Evolutionary conservation across 768 basidiomycete genomes (phyloP), one percentile per base, ranked within the genome.

Genomic region (Leccinum broughii): DNA sequence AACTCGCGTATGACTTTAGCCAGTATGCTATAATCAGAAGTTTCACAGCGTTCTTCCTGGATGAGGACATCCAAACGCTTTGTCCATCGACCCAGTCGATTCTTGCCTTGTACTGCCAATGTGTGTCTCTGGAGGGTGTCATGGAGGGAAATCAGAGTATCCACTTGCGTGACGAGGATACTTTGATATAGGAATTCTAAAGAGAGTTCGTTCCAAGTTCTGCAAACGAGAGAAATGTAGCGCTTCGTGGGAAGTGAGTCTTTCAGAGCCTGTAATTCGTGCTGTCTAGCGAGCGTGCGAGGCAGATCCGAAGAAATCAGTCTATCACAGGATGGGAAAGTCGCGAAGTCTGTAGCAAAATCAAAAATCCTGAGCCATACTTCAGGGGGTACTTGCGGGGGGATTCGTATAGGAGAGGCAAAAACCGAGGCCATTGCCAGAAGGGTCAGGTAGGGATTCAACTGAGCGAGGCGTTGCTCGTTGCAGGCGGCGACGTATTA

Each of bases 341-440:
- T 49, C 13, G 51, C 63, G 6, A 64, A 22, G 37, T 62, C 54
- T 5, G 70, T 63, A 11, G 68, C 68, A 34, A 66, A 57, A 35
- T 35, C 17, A 52, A 73, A 73, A 32, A 73, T 64, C 46, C 50
- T 65, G 17, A 70, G 62, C 72, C 72, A 73, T 44, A 73, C 56
- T 60, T 72, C 72, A 20, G 72, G 70, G 30, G 71, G 71, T 13
- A 73, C 61, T 11, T 17, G 55, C 9, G 55, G 52, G n/a, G 55
- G n/a, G 1, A 39, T 37, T 14, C 41, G 61, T 14, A 28, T 13
- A 3, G 44, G 30, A 54, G 55, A 39, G 22, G 49, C 28, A 20
- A 34, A 50, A 49, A 46, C 22, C 7, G 55, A 56, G 13, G 59
- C 54, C 66, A 70, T 72, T 22, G 59, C n/a, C 20, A 28, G 35